Base-by-base conservation (phyloP, 2,329 filamentous ascomycete species). In the Endothia cerciana region DNA sequence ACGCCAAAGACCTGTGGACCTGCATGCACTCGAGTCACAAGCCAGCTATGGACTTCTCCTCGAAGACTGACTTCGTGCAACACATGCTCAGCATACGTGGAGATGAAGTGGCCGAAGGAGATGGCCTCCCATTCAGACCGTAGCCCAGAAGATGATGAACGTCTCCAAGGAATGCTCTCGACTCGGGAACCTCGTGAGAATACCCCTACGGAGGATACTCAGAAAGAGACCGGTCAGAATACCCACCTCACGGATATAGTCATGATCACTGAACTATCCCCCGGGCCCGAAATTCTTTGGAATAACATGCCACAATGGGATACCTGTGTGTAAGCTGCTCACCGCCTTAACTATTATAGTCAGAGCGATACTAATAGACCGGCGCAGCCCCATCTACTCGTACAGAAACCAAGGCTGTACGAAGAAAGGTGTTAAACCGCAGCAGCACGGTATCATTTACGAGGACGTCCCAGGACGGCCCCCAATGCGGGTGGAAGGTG, bases 381-480 rank as follows among this genome's bases (percentile, higher is more conserved):
- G 3, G 13, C 7, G 4, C 65, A 87, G 85, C 15, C 84, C 85
- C 1, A 86, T 88, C 60, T 74, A 83, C 25, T 86, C 85, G 0
- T 87, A 88, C 67, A 79, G 80, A n/a, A 77, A 77, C 28, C 79
- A 81, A 65, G 85, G 74, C 1, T 87, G 85, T 71, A 79, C 72
- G 17, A 87, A 87, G 72, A 75, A 65, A 19, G 85, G 84, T 2
- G 78, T 83, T 13, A 84, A 85, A 66, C 75, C 83, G 3, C 72
- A 76, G 10, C 82, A 84, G 64, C 85, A 87, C 68, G 85, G 85
- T 45, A 82, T 87, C 47, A 78, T 87, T 25, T 77, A 82, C 71
- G 77, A 80, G 36, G 65, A 68, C 33, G 7, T 2, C n/a, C n/a
- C n/a, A n/a, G n/a, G n/a, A 36, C 33, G 33, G 28, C 28, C 43